Conservation (phyloP, 179 eudicot species). For the Beta macrorhiza region DNA sequence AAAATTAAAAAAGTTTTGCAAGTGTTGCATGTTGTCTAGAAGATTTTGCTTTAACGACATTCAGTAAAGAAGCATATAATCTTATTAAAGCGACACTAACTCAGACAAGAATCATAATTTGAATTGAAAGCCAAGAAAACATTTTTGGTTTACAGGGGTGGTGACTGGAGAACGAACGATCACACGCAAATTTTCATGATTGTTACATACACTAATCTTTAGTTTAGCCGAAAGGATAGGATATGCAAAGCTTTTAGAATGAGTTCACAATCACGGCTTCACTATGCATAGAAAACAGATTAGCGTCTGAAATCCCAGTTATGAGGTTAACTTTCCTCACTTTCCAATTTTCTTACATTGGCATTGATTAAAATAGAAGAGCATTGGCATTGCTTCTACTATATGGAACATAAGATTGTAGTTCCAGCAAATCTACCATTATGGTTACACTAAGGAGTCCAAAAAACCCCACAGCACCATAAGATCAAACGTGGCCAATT, state of each 20-base stretch:
- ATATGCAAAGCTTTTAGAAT: background rate
- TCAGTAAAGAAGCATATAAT: background rate
- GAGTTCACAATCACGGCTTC: background rate
- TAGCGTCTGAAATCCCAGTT: background rate
- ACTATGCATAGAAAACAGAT: background rate
- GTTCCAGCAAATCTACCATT: too few species aligned
- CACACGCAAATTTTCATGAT: background rate
- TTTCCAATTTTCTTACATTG: background rate
- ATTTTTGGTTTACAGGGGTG: background rate
- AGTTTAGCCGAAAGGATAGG: background rate
- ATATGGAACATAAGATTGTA: too few species aligned
- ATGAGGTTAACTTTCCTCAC: background rate
- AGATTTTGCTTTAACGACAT: too few species aligned
- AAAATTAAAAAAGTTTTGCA: background rate
- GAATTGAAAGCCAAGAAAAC: background rate
- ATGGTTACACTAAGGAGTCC: too few species aligned
- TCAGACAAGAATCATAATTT: background rate
- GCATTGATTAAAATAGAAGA: background rate
- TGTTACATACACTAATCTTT: background rate
- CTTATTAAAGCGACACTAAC: background rate
- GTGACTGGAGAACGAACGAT: background rate
- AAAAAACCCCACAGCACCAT: too few species aligned
- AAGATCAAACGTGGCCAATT: background rate
- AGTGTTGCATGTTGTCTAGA: background rate
- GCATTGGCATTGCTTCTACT: background rate